A percentile compares a stretch with the other conserved stretches of the same genome.
Evolutionary conservation across 352 stramenopile genomes (phyloP).

Genomic region (Pythium pyrilobum): DNA sequence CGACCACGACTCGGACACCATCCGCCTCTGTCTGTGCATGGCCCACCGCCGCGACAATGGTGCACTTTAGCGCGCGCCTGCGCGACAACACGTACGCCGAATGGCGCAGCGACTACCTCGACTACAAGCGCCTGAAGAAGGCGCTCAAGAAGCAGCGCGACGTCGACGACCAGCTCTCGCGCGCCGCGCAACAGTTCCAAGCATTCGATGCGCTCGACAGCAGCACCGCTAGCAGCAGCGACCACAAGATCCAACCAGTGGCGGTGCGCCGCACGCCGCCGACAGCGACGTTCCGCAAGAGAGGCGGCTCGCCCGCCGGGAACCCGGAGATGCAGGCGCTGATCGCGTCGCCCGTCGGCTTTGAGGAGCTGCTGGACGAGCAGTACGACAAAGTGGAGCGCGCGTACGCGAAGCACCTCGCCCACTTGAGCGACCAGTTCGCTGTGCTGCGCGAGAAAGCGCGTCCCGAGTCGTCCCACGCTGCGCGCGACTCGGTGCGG

Average conservation of each 20-base stretch:
- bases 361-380: slow-evolving; percentile 76
- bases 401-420: slow-evolving; percentile 86
- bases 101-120: slow-evolving; percentile 86
- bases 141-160: slow-evolving; percentile 63
- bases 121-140: slow-evolving; percentile 88
- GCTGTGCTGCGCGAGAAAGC: slow-evolving; percentile 71
- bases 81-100: slow-evolving; percentile 84
- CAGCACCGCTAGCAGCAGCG: neutral
- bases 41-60: slow-evolving; percentile 31
- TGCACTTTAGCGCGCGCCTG: slow-evolving; percentile 71
- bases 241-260: neutral
- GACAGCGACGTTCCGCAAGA: neutral
- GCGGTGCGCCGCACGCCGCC: neutral
- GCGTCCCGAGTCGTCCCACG: slow-evolving; percentile 45
- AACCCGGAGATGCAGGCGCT: slow-evolving; percentile 29
- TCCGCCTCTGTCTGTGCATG: no score
- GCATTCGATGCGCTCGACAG: neutral
- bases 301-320: neutral
- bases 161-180: slow-evolving; percentile 30
- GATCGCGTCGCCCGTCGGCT: slow-evolving; percentile 35
- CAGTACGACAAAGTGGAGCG: slow-evolving; percentile 90
- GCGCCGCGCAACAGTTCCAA: neutral
- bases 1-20: no score
- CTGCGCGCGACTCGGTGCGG: slow-evolving; percentile 88
- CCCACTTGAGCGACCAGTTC: slow-evolving; percentile 83